A percentile compares a stretch with the other conserved stretches of the same genome.
These are phyloP conservation scores for Colletotrichum truncatum DNA, from an alignment of 2,329 filamentous ascomycete genomes.

Conservation along the genomic window DNA sequence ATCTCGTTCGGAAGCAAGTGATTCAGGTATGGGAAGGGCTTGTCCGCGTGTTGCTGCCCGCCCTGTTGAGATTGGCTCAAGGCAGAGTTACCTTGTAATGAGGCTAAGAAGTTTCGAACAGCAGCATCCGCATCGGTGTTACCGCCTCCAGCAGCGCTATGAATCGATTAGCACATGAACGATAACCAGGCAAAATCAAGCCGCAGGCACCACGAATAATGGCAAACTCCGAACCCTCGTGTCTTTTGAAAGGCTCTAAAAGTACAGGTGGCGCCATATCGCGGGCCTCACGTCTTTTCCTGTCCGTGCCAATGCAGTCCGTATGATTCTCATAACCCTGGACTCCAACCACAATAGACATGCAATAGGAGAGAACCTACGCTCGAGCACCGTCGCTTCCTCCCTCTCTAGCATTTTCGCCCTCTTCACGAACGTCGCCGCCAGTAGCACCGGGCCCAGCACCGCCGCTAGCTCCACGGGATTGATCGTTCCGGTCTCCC, in stretches of 20 bases:
- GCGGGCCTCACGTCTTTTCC: constrained; percentile 17
- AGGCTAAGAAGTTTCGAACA: constrained; percentile 89
- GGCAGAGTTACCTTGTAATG: constrained; percentile 69
- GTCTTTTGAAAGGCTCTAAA: constrained; percentile 35
- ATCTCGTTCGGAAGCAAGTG: constrained; percentile 83
- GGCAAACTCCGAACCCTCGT: constrained; percentile 27
- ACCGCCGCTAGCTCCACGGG: constrained; percentile 75
- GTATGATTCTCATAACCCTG: constrained; percentile 13
- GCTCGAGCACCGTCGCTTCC: constrained; percentile 98
- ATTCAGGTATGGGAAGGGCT: constrained; percentile 82
- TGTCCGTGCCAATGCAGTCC: constrained; percentile 10
- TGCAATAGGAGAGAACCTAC: constrained; percentile 74
- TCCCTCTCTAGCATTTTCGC: constrained; percentile 86
- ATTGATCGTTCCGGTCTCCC: constrained; percentile 66
- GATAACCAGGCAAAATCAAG: background rate
- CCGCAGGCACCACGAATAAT: constrained; percentile 23
- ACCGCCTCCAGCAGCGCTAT: constrained; percentile 39
- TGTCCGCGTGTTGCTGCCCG: constrained; percentile 52
- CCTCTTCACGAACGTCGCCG: constrained; percentile 91
- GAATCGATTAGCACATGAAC: constrained; percentile 25
- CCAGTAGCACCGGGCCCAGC: constrained; percentile 89
- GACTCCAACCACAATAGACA: constrained; percentile 12
- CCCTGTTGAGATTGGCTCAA: constrained; percentile 42
- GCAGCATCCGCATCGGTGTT: constrained; percentile 76
- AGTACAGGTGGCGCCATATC: constrained; percentile 34